Evolutionary conservation across 1,139 yeast species (phyloP).

Genomic region (Yamadazyma atlantica): DNA sequence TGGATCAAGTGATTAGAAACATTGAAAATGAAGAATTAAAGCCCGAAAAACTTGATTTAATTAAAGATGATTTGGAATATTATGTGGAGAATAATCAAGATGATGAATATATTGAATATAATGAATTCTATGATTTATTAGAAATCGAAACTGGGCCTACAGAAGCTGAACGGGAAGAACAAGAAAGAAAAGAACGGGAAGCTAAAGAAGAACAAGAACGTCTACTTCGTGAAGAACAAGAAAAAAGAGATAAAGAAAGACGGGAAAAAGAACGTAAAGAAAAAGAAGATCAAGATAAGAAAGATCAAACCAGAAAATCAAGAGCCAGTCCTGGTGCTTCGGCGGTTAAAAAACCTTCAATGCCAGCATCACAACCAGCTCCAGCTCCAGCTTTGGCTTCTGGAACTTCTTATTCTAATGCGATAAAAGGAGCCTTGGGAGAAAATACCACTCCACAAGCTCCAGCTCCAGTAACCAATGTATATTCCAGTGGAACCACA

Average conservation of each 20-base stretch:
- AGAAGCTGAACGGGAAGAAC: conserved; percentile 22
- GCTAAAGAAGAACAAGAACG: conserved; percentile 8
- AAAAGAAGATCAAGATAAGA: conserved; percentile 9
- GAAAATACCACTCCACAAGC: conserved; percentile 2
- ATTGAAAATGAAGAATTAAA: conserved; percentile 83
- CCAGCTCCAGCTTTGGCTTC: conserved; percentile 22
- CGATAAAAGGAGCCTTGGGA: conserved; percentile 17
- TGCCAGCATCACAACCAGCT: conserved; percentile 8
- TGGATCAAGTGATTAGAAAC: conserved; percentile 75
- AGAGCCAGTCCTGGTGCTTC: conserved; percentile 2
- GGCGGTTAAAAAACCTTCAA: conserved; percentile 4
- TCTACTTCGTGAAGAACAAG: conserved; percentile 5
- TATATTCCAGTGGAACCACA: conserved; percentile 15
- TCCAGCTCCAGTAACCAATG: conserved; percentile 11
- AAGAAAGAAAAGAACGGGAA: conserved; percentile 12
- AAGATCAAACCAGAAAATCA: conserved; percentile 5
- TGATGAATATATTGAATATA: conserved; percentile 95
- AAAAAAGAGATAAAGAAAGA: conserved; percentile 11
- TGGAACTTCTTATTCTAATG: conserved; percentile 21
- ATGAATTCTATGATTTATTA: conserved; percentile 85
- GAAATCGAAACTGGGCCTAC: conserved; percentile 64
- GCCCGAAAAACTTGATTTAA: conserved; percentile 74
- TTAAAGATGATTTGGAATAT: conserved; percentile 88
- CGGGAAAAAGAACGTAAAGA: conserved; percentile 14
- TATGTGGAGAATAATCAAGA: conserved; percentile 95